These are phyloP conservation scores for Clathrospora elynae DNA, from an alignment of 2,329 filamentous ascomycete species.

Conservation along the genomic window DNA sequence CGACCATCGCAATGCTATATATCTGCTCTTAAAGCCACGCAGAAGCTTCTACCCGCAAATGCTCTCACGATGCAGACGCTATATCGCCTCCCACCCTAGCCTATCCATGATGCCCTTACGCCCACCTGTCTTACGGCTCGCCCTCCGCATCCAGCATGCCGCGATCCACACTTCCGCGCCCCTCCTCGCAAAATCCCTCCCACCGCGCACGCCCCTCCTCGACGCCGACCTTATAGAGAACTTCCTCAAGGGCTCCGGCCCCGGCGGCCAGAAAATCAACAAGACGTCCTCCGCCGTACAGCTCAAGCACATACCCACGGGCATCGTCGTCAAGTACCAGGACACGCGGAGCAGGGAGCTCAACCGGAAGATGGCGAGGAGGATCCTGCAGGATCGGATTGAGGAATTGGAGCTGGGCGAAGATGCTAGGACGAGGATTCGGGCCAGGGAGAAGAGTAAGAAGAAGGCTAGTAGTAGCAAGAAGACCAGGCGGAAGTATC, in stretches of 20 bases:
- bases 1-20: neutral
- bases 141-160: slow-evolving; percentile 8
- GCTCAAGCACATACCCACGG: slow-evolving; percentile 85
- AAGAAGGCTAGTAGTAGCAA: slow-evolving; percentile 78
- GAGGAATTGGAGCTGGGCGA: slow-evolving; percentile 76
- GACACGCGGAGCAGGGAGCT: slow-evolving; percentile 84
- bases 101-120: slow-evolving; percentile 15
- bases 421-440: slow-evolving; percentile 67
- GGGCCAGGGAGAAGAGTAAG: slow-evolving; percentile 66
- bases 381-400: slow-evolving; percentile 75
- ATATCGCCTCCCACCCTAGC: slow-evolving; percentile 13
- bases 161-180: slow-evolving; percentile 19
- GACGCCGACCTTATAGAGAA: slow-evolving; percentile 81
- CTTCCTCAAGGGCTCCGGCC: slow-evolving; percentile 89
- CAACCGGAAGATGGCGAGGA: slow-evolving; percentile 84
- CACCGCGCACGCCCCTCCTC: slow-evolving; percentile 74
- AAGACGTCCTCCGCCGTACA: slow-evolving; percentile 97
- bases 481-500: slow-evolving; percentile 81
- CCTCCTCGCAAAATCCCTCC: slow-evolving; percentile 48
- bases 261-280: slow-evolving; percentile 97
- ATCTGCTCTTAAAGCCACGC: neutral
- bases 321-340: slow-evolving; percentile 92
- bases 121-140: slow-evolving; percentile 10
- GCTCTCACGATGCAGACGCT: slow-evolving; percentile 21
- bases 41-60: slow-evolving; percentile 15